Base-by-base conservation (phyloP, 441 rosid species). In the Arabidopsis lyrata region DNA sequence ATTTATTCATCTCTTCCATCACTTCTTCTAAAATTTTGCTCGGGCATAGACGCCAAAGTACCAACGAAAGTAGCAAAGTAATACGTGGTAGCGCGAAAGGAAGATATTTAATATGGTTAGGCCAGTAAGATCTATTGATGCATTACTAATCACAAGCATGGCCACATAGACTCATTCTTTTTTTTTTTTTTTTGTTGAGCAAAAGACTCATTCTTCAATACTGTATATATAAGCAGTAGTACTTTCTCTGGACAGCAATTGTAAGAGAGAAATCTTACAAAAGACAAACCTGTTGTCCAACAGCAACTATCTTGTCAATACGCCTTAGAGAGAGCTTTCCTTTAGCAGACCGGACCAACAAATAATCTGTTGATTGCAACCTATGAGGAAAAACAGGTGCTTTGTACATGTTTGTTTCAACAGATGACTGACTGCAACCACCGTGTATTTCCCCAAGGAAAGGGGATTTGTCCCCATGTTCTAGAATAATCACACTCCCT, bases 371-470 rank as follows among this genome's bases (percentile, higher is more conserved):
- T 70, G 88, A 73, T 27, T 84, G 81, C 77, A 93, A 89, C 84
- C 84, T 86, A 82, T 93, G 97, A 6, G 86, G 79, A 78, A 90
- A 93, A 65, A 88, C 69, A 1, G 98, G 97, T 58, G 97, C 90
- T 78, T 84, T 87, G 66, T 84, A 90, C 98, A 93, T 93, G 83
- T 89, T 93, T 73, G 98, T 93, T 79, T 80, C 91, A 66, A 93
- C 81, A 68, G 93, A 86, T 45, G 92, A 90, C 82, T 90, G 95
- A 31, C 84, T 81, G 80, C 81, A 79, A 50, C 93, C 88, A 55
- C 87, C 80, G 73, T 82, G 86, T 68, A 93, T 85, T 52, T 90
- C 97, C 68, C 97, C 98, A 57, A 93, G 90, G 78, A 93, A 93
- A 63, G 97, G 98, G 50, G 95, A 89, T 81, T 90, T 93, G 68